Percentiles rank a stretch among this genome's conserved stretches.
Evolutionary conservation across 2,329 filamentous ascomycete species (phyloP).

Genomic region (Amylocarpus encephaloides): DNA sequence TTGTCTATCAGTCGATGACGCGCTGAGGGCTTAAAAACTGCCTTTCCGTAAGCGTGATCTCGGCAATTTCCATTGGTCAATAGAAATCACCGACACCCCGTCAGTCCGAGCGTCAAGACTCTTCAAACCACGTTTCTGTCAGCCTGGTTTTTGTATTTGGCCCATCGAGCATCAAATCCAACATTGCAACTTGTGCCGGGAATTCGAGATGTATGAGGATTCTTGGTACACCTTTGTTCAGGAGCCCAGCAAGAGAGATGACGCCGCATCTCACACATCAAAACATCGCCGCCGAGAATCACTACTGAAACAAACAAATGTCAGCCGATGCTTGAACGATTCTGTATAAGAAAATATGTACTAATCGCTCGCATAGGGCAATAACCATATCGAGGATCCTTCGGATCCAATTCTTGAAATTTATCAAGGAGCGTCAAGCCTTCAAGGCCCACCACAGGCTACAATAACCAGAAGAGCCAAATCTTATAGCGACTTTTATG

Average conservation of each 20-base stretch:
- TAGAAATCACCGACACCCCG: neutral
- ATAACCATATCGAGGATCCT: conserved; percentile 45
- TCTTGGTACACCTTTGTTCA: conserved; percentile 76
- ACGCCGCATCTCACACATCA: conserved; percentile 38
- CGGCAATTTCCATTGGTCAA: neutral
- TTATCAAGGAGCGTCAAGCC: conserved; percentile 49
- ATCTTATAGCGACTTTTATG: conserved; percentile 74
- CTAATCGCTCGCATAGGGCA: conserved; percentile 40
- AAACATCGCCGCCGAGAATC: conserved; percentile 63
- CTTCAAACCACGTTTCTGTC: conserved; percentile 1
- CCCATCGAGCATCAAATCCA: neutral
- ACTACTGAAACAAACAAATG: conserved; percentile 60
- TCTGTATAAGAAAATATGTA: neutral
- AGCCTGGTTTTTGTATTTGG: conserved; percentile 6
- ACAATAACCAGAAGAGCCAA: conserved; percentile 60
- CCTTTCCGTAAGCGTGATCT: neutral
- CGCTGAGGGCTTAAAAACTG: neutral
- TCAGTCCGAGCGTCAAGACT: neutral
- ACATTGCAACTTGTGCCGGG: neutral
- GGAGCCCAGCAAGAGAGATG: conserved; percentile 47
- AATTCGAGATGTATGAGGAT: conserved; percentile 66
- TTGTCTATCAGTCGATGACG: conserved; percentile 12
- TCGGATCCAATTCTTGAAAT: conserved; percentile 52
- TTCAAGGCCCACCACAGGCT: conserved; percentile 58
- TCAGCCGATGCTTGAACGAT: conserved; percentile 36